Evolutionary conservation across 1,139 yeast species (phyloP), one percentile per base, ranked within the genome.

Genomic region (Lodderomyces oxycetoniae): DNA sequence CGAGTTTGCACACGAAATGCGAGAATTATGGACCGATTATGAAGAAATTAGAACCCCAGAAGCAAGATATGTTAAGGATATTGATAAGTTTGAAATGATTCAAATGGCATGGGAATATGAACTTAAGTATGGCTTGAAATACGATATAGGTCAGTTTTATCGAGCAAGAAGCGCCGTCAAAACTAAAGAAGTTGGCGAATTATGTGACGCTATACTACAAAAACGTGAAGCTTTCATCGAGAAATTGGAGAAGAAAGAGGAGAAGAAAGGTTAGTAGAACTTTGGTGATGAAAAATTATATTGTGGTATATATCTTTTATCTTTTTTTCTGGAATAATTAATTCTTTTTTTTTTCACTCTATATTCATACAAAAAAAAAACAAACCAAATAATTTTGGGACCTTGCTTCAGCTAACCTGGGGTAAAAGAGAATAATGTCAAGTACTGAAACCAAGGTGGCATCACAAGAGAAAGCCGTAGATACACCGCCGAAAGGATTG

Each of bases 91-190:
- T 52, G 98, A 91, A 61, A 79, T 91, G 77, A 67, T 89, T 45
- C 75, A 85, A 44, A 96, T 91, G 59, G 84, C 95, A 15, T 79
- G 84, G 65, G 97, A 89, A 57, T 91, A 88, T 52, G 96, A 88
- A 58, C 80, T 76, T 49, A 67, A 68, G 43, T 71, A 65, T 49
- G 72, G 77, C 4, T 71, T 79, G 34, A 57, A 59, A 35, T 75
- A 75, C 45, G 71, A 77, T 47, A 66, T 89, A 46, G 64, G 71
- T 33, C 89, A 86, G 48, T 89, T 91, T 50, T 78, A 79, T 63
- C 49, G 61, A 10, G 80, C 91, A 8, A 67, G 81, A 39, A 46
- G 63, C 2, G 69, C 77, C 31, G 80, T 91, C 44, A 81, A 82
- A 50, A 77, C 95, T 19, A 63, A 68, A 28, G 94, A 85, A 55